phyloP scores from a whole-genome alignment of 148 eudicot species.

The Fagopyrum esculentum region DNA sequence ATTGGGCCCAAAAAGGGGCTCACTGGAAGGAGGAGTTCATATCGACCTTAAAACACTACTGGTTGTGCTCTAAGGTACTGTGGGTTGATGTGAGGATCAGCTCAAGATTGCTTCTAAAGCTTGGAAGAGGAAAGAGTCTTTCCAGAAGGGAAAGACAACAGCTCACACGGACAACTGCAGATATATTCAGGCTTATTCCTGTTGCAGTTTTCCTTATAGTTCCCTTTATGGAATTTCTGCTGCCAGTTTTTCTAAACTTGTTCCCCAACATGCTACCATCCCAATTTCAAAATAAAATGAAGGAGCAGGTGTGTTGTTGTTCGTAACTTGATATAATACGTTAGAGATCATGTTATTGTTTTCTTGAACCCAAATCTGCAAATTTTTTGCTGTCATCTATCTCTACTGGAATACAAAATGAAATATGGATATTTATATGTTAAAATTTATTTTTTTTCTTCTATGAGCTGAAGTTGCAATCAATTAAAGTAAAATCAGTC shows the following conservation, averaged over 20 bases:
- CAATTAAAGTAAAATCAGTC: neutral
- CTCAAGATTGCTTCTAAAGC: slow-evolving; percentile 71
- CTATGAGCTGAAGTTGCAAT: neutral
- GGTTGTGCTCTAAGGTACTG: slow-evolving; percentile 78
- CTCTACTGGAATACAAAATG: neutral
- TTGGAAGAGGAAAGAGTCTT: slow-evolving; percentile 77
- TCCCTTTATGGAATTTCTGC: slow-evolving; percentile 93
- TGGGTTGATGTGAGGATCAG: slow-evolving; percentile 82
- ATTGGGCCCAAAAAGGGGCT: slow-evolving; percentile 66
- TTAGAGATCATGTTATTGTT: neutral
- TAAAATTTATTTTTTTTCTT: neutral
- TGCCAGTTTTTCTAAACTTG: slow-evolving; percentile 76
- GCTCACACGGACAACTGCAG: slow-evolving; percentile 90
- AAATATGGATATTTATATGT: neutral
- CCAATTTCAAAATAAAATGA: slow-evolving; percentile 93
- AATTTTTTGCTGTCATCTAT: neutral
- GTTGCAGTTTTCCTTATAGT: slow-evolving; percentile 83
- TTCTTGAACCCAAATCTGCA: slow-evolving; percentile 11
- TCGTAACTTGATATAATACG: slow-evolving; percentile 3
- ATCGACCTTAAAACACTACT: slow-evolving; percentile 71
- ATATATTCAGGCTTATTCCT: slow-evolving; percentile 89
- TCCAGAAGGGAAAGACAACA: slow-evolving; percentile 96
- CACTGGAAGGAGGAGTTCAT: slow-evolving; percentile 84
- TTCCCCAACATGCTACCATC: slow-evolving; percentile 96
- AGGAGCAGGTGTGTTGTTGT: slow-evolving; percentile 58